Evolutionary conservation across 495 filamentous ascomycete genomes (phyloP), one percentile per base, ranked within the genome.

Genomic region (Penicillium diatomitis): DNA sequence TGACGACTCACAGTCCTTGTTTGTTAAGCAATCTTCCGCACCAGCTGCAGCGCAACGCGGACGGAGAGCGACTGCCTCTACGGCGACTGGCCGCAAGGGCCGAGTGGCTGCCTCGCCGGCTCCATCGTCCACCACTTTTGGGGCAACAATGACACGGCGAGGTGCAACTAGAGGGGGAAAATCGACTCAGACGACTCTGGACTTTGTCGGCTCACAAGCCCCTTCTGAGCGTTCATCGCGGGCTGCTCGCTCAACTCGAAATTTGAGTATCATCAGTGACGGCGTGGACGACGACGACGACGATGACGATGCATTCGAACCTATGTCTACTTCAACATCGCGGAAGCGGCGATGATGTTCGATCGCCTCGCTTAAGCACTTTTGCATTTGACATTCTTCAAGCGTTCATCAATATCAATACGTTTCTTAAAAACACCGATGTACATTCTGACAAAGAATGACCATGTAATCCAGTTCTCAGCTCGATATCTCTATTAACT

Each of bases 221-320:
- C 68, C 71, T 49, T 64, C 57, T 29, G 52, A 57, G 55, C 70
- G 62, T 55, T 66, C 62, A 58, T 63, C 68, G 68, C 65, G 69
- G 58, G 47, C 64, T 65, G 60, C 74, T 44, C 65, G 68, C 38
- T 63, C 69, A 29, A 64, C 67, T 8, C 69, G 62, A 54, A 60
- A 64, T 27, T 50, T 69, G 38, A 73, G 71, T 54, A 52, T 65
- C 8, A 52, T 67, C 33, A 69, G 61, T 37, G 68, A 70, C 35
- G 72, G 84, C 54, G 77, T 85, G 48, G 81, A 88, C 50, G 86
- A 87, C 49, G 88, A 90, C 48, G 85, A 87, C 52, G 87, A 89
- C 56, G 86, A 81, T 52, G 77, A 86, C 48, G 89, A 95, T 70
- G 88, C 85, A 1, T 92, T 94, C 68, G 88, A 92, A 64, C 72